These are phyloP conservation scores for Cladosporium sp. DNA, from an alignment of 2,329 filamentous ascomycete species.

Conservation along the genomic window DNA sequence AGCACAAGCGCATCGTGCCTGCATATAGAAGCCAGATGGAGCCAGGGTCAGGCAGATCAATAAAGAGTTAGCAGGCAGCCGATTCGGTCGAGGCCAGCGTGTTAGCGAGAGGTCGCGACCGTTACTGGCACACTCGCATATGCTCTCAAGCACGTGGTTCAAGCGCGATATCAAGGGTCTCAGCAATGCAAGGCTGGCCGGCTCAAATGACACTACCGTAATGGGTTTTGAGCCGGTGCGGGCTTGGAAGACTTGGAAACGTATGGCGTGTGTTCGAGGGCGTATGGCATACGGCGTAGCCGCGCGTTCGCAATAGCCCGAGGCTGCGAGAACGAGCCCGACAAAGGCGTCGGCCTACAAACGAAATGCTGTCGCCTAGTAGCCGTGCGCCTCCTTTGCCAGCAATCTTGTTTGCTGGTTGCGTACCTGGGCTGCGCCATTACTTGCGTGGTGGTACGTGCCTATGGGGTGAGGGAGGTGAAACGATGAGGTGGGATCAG, in stretches of 20 bases:
- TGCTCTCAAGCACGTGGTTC: slow-evolving; percentile 9
- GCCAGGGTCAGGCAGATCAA: background rate
- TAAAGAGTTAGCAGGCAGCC: background rate
- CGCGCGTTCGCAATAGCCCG: slow-evolving; percentile 4
- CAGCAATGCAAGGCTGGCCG: background rate
- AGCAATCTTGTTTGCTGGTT: background rate
- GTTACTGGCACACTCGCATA: background rate
- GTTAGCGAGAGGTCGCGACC: background rate
- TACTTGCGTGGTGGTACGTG: slow-evolving; percentile 2
- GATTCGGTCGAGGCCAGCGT: background rate
- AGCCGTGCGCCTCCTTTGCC: background rate
- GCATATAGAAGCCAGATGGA: slow-evolving; percentile 4
- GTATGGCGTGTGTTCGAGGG: background rate
- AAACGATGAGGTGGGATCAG: background rate
- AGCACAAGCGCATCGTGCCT: slow-evolving; percentile 1
- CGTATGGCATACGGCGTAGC: background rate
- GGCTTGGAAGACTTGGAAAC: slow-evolving; percentile 1
- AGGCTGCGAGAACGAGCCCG: background rate
- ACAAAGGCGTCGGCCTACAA: background rate
- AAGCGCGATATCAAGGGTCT: slow-evolving; percentile 2
- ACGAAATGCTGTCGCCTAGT: background rate
- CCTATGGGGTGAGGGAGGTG: no score
- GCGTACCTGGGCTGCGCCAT: slow-evolving; percentile 4
- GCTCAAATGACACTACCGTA: background rate
- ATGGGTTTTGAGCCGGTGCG: background rate